Evolutionary conservation across 2,329 filamentous ascomycete species (phyloP).

Genomic region (Pezicula neosporulosa): DNA sequence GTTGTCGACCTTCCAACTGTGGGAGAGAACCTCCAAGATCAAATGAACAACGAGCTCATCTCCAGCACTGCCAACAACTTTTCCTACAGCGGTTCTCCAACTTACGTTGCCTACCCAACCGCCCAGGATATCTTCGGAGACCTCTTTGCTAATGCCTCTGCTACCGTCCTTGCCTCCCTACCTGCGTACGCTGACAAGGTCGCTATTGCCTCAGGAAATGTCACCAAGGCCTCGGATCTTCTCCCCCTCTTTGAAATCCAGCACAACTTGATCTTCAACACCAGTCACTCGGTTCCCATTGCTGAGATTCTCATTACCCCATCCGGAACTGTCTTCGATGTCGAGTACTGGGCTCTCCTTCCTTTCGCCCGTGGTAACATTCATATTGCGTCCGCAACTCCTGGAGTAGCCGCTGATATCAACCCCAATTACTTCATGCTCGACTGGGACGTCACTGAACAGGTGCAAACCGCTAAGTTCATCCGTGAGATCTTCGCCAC

Average conservation of each 20-base stretch:
- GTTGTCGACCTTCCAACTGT: slow-evolving; percentile 36
- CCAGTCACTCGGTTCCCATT: slow-evolving; percentile 33
- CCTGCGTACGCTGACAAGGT: not conserved
- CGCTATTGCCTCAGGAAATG: slow-evolving; percentile 18
- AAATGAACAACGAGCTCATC: slow-evolving; percentile 11
- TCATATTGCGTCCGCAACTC: slow-evolving; percentile 33
- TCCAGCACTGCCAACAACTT: slow-evolving; percentile 23
- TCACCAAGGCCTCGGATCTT: slow-evolving; percentile 26
- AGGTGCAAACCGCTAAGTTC: slow-evolving; percentile 29
- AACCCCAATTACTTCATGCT: slow-evolving; percentile 39
- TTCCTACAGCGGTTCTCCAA: slow-evolving; percentile 2
- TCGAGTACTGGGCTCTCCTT: slow-evolving; percentile 34
- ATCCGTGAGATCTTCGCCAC: slow-evolving; percentile 16
- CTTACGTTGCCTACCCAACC: slow-evolving; percentile 8
- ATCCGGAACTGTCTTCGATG: slow-evolving; percentile 28
- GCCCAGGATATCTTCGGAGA: slow-evolving; percentile 17
- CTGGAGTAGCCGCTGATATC: slow-evolving; percentile 21
- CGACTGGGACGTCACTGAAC: slow-evolving; percentile 32
- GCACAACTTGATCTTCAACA: slow-evolving; percentile 43
- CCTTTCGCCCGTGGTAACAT: slow-evolving; percentile 38
- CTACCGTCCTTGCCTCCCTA: slow-evolving; percentile 2
- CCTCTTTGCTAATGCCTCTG: slow-evolving; percentile 2
- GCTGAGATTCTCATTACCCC: slow-evolving; percentile 39
- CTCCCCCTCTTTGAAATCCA: slow-evolving; percentile 42
- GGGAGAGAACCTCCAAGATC: slow-evolving; percentile 34